Evolutionary conservation across 257 asterid species (phyloP).

Genomic region (Parsonsia alboflavescens): DNA sequence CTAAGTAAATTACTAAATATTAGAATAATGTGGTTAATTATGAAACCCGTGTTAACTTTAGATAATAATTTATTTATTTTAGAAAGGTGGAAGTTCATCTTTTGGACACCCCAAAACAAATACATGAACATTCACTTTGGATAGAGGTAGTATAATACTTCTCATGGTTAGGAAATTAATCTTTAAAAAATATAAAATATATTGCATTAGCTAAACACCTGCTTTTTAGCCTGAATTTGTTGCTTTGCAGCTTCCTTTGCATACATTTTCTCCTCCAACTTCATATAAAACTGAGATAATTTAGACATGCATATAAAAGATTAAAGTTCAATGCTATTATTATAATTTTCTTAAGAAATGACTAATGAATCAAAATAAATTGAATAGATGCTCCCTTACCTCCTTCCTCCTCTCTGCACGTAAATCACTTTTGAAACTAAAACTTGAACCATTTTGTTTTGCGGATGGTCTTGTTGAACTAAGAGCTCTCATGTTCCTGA

Average conservation of each 20-base stretch:
- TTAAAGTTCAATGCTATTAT: not conserved
- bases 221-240: conserved; percentile 25
- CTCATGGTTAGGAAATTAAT: not conserved
- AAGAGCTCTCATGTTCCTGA: conserved; percentile 34
- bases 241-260: conserved; percentile 45
- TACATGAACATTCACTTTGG: not conserved
- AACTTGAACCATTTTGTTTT: conserved; percentile 38
- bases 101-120: not conserved
- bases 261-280: conserved; percentile 41
- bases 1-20: not conserved
- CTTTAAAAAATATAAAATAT: not conserved
- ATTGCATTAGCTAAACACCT: not conserved
- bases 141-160: not conserved
- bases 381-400: conserved; percentile 29
- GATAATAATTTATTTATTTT: not conserved
- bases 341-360: not conserved
- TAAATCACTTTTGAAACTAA: conserved; percentile 40
- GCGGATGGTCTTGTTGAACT: conserved; percentile 23
- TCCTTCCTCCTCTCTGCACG: conserved; percentile 56
- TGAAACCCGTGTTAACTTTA: not conserved
- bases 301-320: not conserved
- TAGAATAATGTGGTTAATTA: not conserved
- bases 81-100: not conserved
- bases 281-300: conserved; percentile 19
- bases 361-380: not conserved